Evolutionary conservation across 2,329 filamentous ascomycete genomes (phyloP), one percentile per base, ranked within the genome.

Genomic region (Rugonectria rugulosa): DNA sequence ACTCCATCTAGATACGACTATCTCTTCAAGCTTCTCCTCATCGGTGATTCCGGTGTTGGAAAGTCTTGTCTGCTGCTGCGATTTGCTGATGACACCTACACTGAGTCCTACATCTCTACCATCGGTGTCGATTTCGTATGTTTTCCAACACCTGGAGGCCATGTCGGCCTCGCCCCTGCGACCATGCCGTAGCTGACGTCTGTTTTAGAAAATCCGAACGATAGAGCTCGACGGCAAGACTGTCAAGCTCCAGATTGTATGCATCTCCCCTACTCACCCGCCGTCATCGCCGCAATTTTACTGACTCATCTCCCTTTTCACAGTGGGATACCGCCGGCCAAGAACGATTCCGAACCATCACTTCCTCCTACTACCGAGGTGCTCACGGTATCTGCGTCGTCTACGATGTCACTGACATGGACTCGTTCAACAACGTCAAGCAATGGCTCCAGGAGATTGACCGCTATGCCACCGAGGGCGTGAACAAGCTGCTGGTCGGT

Each of bases 341-440:
- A 81, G 95, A 99, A 81, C 92, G 95, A 73, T 99, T 99, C 92
- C 90, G 95, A 77, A 99, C 95, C 71, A 99, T 99, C 82, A 99
- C 95, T 61, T 98, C 94, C 36, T 98, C 95, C 60, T 99, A 99
- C 86, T 99, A 99, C 85, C 92, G 95, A 74, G 95, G 95, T 72
- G 95, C 95, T 67, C 95, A 98, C 81, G 95, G 95, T 70, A 99
- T 99, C 81, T 99, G 95, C 81, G 94, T 99, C 68, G 95, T 99
- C 75, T 99, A 98, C 86, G 95, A 99, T 88, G 95, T 99, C 73
- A 99, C 95, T 68, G 95, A 99, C 77, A 97, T 98, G 94, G 95
- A 98, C 78, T 97, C 92, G 24, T 99, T 99, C 91, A 98, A 99
- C 88, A 99, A 98, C 82, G 95, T 99, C 72, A 98, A 99, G 90